These are phyloP conservation scores for Syzygium aromaticum DNA, from an alignment of 345 rosid genomes.

Conservation along the genomic window DNA sequence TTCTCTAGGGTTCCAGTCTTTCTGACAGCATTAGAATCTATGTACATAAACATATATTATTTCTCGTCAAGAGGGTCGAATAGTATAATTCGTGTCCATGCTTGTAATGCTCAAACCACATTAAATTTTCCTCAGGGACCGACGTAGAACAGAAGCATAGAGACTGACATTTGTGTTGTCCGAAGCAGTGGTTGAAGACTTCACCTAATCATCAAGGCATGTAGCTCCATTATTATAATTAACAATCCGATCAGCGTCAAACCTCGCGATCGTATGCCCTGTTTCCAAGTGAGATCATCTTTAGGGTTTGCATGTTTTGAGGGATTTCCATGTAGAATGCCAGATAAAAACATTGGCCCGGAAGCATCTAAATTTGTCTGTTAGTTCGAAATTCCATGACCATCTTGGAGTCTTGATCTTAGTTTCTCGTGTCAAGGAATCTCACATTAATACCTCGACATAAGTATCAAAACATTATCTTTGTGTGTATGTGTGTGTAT, in stretches of 20 bases:
- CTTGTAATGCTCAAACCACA: neutral
- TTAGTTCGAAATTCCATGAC: neutral
- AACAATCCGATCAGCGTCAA: constrained; percentile 6
- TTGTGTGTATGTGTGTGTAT: too few species aligned
- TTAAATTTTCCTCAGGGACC: constrained; percentile 1
- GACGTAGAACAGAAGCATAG: constrained; percentile 13
- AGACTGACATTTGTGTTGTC: constrained; percentile 8
- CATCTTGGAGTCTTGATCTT: neutral
- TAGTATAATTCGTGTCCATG: neutral
- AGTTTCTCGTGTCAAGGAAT: neutral
- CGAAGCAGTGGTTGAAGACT: neutral
- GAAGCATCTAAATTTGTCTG: neutral
- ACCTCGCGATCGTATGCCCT: neutral
- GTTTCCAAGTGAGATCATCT: neutral
- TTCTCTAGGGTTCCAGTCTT: constrained; percentile 1
- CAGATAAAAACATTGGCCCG: neutral
- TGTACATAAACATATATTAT: neutral
- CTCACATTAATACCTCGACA: neutral
- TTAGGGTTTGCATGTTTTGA: constrained; percentile 1
- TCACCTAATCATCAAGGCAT: neutral
- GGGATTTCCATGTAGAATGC: neutral
- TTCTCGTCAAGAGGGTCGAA: neutral
- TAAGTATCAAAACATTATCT: neutral
- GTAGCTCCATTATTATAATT: neutral
- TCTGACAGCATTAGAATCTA: constrained; percentile 8